These are phyloP conservation scores for Trichosporon sp. DNA, from an alignment of 1,284 basidiomycete species.

Conservation along the genomic window DNA sequence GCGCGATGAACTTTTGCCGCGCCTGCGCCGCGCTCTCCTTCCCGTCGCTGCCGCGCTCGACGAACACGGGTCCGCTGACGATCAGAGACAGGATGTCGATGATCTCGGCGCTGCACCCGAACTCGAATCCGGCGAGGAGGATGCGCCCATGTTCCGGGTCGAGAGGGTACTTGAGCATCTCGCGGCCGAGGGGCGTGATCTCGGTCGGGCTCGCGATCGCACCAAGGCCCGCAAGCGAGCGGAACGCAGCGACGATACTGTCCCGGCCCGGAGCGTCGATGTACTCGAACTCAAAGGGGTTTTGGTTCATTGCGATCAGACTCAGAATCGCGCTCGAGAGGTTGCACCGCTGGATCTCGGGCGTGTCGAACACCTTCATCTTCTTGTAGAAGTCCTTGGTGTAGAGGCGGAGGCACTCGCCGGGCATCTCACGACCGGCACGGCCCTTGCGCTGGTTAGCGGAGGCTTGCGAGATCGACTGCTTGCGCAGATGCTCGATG, in stretches of 20 bases:
- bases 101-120: conserved; percentile 72
- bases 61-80: conserved; percentile 65
- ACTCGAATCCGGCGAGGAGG: conserved; percentile 70
- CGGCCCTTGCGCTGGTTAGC: conserved; percentile 82
- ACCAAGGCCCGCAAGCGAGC: conserved; percentile 72
- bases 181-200: conserved; percentile 70
- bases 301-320: conserved; percentile 76
- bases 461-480: conserved; percentile 83
- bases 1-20: conserved; percentile 75
- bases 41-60: conserved; percentile 61
- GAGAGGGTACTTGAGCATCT: conserved; percentile 81
- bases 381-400: conserved; percentile 73
- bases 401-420: conserved; percentile 85
- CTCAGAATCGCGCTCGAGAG: conserved; percentile 80
- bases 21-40: conserved; percentile 71
- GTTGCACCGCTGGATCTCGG: conserved; percentile 85
- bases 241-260: conserved; percentile 69
- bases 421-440: conserved; percentile 84
- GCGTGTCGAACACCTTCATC: conserved; percentile 70
- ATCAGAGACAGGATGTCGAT: conserved; percentile 66
- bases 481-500: conserved; percentile 83
- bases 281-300: conserved; percentile 75
- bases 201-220: conserved; percentile 68
- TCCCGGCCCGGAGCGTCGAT: conserved; percentile 79
- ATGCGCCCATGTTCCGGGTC: conserved; percentile 79